Evolutionary conservation across 441 rosid genomes (phyloP), one percentile per base, ranked within the genome.

Genomic region (Rhodomyrtus psidioides): DNA sequence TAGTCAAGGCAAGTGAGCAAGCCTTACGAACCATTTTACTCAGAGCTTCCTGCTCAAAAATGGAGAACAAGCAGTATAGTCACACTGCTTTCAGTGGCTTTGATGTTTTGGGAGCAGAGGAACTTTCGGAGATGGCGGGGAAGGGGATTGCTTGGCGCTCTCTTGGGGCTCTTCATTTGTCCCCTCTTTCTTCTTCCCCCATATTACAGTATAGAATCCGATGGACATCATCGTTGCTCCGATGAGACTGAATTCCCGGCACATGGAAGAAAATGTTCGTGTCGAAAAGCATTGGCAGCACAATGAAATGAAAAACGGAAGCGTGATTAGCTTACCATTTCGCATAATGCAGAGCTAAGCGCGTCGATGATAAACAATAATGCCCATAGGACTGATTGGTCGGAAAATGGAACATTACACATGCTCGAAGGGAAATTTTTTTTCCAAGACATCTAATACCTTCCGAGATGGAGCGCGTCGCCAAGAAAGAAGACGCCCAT

Each of bases 121-220:
- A 42, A 85, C 90, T 87, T 90, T 93, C 70, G 92, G 88, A 27
- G 90, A 46, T 26, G 88, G 81, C 16, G 86, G 86, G 46, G 89
- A 84, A 14, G 86, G 86, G 46, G 89, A 84, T 55, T 88, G 89
- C 16, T 83, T 54, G 84, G 44, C 83, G 58, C 55, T 83, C 74
- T 34, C 84, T 10, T 79, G 87, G 57, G 53, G 59, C 26, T 91
- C 94, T 86, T 92, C 96, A 46, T 62, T 88, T 82, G 86, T 83
- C 51, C 90, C 97, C 85, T 95, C 97, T 84, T 93, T 95, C 9
- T 92, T 87, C 91, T 96, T 96, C 7, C 98, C 98, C 99, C 96
- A 94, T 94, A 94, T 93, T 12, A 95, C 95, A 6, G 92, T 95
- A 62, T 95, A 95, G 83, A 95, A 97, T 53, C 98, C 97, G 6